A percentile compares a stretch with the other conserved stretches of the same genome.
Evolutionary conservation across 129 eudicot genomes (phyloP).

Genomic region (Silybum marianum): DNA sequence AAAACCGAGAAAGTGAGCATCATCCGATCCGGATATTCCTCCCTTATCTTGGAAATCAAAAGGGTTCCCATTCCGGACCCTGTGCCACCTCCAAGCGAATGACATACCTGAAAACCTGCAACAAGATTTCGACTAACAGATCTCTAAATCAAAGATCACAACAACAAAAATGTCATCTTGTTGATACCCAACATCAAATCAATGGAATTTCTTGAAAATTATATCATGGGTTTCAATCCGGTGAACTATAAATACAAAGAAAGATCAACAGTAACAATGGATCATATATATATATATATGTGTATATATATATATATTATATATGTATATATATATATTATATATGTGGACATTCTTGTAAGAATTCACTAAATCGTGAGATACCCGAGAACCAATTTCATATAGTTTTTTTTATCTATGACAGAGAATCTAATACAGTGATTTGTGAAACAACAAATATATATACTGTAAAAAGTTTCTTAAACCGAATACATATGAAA

Average conservation of each 20-base stretch:
- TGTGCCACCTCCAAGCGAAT: conserved; percentile 95
- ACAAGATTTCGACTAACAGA: conserved; percentile 5
- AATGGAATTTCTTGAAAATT: background rate
- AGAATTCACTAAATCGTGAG: too few species aligned
- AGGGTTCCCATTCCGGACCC: conserved; percentile 98
- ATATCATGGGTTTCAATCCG: background rate
- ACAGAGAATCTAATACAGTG: too few species aligned
- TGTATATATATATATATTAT: too few species aligned
- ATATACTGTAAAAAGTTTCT: too few species aligned
- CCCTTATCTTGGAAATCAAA: conserved; percentile 87
- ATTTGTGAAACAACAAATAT: too few species aligned
- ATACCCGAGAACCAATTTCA: too few species aligned
- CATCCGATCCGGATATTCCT: conserved; percentile 93
- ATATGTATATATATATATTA: too few species aligned
- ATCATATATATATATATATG: too few species aligned
- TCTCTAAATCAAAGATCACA: background rate
- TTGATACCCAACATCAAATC: background rate
- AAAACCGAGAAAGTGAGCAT: conserved; percentile 93
- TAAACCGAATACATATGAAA: too few species aligned
- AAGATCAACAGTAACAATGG: background rate
- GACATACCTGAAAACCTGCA: conserved; percentile 93
- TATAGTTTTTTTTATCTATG: too few species aligned
- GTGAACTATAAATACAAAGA: background rate
- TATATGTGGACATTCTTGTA: too few species aligned
- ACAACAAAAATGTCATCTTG: background rate